Evolutionary conservation across 208 protist species (phyloP).

Genomic region (Leishmania tropica): DNA sequence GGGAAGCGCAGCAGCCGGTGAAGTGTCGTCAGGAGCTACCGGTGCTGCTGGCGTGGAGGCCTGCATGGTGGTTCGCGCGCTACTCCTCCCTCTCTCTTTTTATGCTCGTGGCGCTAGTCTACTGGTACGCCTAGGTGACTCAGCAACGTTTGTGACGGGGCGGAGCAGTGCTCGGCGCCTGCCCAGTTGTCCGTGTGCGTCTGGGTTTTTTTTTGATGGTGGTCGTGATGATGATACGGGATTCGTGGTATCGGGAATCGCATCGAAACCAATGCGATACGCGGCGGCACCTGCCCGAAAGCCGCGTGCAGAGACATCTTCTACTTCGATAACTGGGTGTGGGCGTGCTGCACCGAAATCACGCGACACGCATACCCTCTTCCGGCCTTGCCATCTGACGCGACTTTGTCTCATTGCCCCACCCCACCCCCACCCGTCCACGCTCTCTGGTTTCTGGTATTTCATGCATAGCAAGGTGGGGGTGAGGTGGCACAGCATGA

Average conservation of each 20-base stretch:
- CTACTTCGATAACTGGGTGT: background rate
- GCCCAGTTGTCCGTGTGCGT: background rate
- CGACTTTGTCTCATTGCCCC: background rate
- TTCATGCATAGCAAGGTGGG: background rate
- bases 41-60: constrained; percentile 47
- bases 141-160: background rate
- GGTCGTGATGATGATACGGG: background rate
- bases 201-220: constrained; percentile 1
- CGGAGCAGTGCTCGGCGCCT: background rate
- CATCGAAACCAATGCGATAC: background rate
- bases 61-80: constrained; percentile 41
- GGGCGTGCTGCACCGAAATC: background rate
- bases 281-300: background rate
- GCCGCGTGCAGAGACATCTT: background rate
- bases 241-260: background rate
- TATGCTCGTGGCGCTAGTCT: constrained; percentile 12
- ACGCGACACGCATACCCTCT: background rate
- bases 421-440: background rate
- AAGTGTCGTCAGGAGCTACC: constrained; percentile 12
- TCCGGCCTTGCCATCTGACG: background rate
- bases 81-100: constrained; percentile 39
- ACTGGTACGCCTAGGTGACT: background rate
- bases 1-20: constrained; percentile 13
- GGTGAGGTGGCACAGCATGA: background rate
- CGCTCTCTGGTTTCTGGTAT: background rate